These are phyloP conservation scores for Moesziomyces antarcticus DNA, from an alignment of 1,284 basidiomycete species.

Conservation along the genomic window DNA sequence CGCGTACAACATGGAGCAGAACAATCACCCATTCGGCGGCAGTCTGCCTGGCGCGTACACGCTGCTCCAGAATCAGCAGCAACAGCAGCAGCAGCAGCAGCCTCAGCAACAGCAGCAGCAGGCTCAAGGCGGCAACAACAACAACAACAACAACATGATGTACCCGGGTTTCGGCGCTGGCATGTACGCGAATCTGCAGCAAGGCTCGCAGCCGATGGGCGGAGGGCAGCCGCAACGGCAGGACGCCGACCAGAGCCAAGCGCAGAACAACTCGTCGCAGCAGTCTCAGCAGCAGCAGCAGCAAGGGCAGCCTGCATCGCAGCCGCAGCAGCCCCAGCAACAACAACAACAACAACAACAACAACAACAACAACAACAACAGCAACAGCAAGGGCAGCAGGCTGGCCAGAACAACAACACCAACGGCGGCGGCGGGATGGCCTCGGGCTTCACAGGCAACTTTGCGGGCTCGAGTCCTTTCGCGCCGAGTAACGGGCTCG, in stretches of 20 bases:
- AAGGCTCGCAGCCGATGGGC: slow-evolving; percentile 2
- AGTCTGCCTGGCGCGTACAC: slow-evolving; percentile 56
- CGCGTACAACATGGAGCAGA: slow-evolving; percentile 40
- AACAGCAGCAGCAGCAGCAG: slow-evolving; percentile 15
- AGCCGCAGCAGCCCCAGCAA: slow-evolving; percentile 12
- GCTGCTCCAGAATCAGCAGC: slow-evolving; percentile 43
- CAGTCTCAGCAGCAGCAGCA: slow-evolving; percentile 4
- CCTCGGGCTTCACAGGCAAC: slow-evolving; percentile 4
- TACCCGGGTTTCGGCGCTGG: background rate
- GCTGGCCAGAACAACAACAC: slow-evolving; percentile 4
- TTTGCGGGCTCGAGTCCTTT: slow-evolving; percentile 32
- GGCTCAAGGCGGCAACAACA: background rate
- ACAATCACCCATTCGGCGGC: slow-evolving; percentile 53
- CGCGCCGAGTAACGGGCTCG: slow-evolving; percentile 26
- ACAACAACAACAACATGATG: background rate
- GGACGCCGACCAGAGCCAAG: slow-evolving; percentile 8
- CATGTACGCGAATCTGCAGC: background rate
- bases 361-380: slow-evolving; percentile 6
- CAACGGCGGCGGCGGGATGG: slow-evolving; percentile 17
- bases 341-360: too few species aligned
- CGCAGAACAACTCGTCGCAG: slow-evolving; percentile 14
- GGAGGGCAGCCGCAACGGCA: slow-evolving; percentile 25
- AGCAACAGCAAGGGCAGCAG: slow-evolving; percentile 2
- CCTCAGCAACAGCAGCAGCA: slow-evolving; percentile 22
- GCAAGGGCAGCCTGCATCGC: background rate